These are phyloP conservation scores for Skeletonema tropicum DNA, from an alignment of 108 stramenopile species.

Conservation along the genomic window DNA sequence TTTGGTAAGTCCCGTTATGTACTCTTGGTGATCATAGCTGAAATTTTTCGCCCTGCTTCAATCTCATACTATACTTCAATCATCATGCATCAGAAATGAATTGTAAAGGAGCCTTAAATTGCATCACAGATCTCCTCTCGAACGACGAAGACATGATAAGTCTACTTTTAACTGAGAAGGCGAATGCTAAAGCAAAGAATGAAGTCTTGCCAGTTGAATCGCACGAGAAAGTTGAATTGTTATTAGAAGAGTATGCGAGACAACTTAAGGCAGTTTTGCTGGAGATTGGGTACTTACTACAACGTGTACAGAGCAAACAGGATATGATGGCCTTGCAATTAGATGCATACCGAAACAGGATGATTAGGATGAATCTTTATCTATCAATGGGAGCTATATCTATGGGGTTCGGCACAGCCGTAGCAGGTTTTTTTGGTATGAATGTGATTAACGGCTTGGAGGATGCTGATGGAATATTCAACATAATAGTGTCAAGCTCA, in stretches of 20 bases:
- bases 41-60: neutral
- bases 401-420: constrained; percentile 67
- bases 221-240: constrained; percentile 79
- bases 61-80: neutral
- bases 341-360: constrained; percentile 83
- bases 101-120: constrained; percentile 70
- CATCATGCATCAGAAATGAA: constrained; percentile 55
- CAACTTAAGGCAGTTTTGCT: constrained; percentile 69
- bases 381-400: constrained; percentile 69
- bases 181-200: constrained; percentile 43
- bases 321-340: constrained; percentile 80
- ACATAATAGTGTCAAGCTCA: constrained; percentile 49
- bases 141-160: constrained; percentile 86
- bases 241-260: constrained; percentile 85
- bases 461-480: constrained; percentile 63
- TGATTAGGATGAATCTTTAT: constrained; percentile 88
- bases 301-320: constrained; percentile 85
- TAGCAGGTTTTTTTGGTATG: constrained; percentile 92
- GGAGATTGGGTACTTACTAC: constrained; percentile 71
- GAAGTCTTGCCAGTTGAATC: constrained; percentile 54
- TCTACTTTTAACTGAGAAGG: constrained; percentile 81
- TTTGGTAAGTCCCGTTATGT: constrained; percentile 40
- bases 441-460: constrained; percentile 85
- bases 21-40: neutral
- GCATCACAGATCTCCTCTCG: constrained; percentile 70